phyloP scores from a whole-genome alignment of 352 stramenopile species.

The Phytophthora tubulina region DNA sequence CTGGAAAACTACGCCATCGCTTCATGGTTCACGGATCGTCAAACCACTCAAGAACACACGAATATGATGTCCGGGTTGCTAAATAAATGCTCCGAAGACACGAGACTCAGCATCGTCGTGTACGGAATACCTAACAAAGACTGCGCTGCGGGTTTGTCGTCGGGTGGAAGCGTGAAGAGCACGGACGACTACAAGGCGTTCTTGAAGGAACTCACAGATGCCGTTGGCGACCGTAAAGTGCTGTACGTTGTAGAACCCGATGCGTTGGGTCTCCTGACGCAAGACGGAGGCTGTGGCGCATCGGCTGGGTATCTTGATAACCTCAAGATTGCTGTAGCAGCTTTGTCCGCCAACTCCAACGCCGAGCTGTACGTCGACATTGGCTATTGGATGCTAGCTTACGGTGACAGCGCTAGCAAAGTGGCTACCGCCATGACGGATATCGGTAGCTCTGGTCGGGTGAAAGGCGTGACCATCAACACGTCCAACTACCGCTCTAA shows the following conservation, averaged over 20 bases:
- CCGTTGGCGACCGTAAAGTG: constrained; percentile 63
- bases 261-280: constrained; percentile 56
- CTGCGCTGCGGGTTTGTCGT: constrained; percentile 61
- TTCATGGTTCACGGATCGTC: constrained; percentile 66
- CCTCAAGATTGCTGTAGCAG: constrained; percentile 49
- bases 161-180: constrained; percentile 45
- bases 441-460: constrained; percentile 38
- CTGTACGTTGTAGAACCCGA: constrained; percentile 84
- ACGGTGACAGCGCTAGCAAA: constrained; percentile 31
- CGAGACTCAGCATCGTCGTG: constrained; percentile 60
- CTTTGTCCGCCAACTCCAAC: constrained; percentile 64
- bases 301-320: constrained; percentile 59
- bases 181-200: constrained; percentile 60
- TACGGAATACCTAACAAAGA: constrained; percentile 86
- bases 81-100: constrained; percentile 40
- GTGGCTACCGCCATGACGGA: constrained; percentile 51
- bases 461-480: constrained; percentile 75
- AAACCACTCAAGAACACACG: constrained; percentile 28
- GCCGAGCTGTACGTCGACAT: constrained; percentile 75
- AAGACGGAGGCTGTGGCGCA: constrained; percentile 53
- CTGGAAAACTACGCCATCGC: constrained; percentile 54
- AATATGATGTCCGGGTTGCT: constrained; percentile 43
- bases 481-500: constrained; percentile 76
- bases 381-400: constrained; percentile 62
- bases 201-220: constrained; percentile 46